Conservation (phyloP, 148 eudicot species). For the Selenicereus undatus region DNA sequence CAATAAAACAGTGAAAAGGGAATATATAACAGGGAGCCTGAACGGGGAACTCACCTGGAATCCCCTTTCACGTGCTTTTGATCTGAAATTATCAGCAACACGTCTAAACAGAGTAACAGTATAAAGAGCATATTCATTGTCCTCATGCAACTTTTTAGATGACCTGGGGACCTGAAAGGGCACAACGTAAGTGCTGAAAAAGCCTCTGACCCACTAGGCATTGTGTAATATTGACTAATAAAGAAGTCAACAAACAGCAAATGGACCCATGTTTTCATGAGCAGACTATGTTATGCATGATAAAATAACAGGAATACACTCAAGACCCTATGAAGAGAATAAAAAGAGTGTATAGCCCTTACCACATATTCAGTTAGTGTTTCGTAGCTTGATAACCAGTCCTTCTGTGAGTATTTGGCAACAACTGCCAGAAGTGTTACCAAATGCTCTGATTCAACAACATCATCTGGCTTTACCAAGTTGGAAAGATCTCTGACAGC, state of each 20-base stretch:
- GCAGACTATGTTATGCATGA: constrained; percentile 1
- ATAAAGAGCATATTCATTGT: constrained; percentile 91
- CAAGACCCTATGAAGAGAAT: background rate
- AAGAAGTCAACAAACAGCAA: background rate
- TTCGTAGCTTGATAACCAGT: constrained; percentile 95
- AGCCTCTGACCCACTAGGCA: background rate
- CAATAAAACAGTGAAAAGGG: constrained; percentile 7
- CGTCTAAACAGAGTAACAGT: constrained; percentile 78
- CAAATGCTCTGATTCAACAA: constrained; percentile 77
- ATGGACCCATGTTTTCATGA: background rate
- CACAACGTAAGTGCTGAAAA: constrained; percentile 19
- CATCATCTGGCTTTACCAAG: constrained; percentile 85
- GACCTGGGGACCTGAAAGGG: constrained; percentile 91
- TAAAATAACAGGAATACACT: background rate
- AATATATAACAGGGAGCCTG: background rate
- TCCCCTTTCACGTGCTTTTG: constrained; percentile 89
- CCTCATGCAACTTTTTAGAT: constrained; percentile 83
- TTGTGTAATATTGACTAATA: background rate
- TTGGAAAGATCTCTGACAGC: constrained; percentile 93
- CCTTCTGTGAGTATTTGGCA: constrained; percentile 90
- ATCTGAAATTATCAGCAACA: constrained; percentile 83
- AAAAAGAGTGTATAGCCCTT: constrained; percentile 18
- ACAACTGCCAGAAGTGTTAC: constrained; percentile 89
- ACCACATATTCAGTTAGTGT: constrained; percentile 91
- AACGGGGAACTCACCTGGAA: constrained; percentile 60